These are phyloP conservation scores for Talaromyces sp. DNA, from an alignment of 2,329 filamentous ascomycete genomes.

Conservation along the genomic window DNA sequence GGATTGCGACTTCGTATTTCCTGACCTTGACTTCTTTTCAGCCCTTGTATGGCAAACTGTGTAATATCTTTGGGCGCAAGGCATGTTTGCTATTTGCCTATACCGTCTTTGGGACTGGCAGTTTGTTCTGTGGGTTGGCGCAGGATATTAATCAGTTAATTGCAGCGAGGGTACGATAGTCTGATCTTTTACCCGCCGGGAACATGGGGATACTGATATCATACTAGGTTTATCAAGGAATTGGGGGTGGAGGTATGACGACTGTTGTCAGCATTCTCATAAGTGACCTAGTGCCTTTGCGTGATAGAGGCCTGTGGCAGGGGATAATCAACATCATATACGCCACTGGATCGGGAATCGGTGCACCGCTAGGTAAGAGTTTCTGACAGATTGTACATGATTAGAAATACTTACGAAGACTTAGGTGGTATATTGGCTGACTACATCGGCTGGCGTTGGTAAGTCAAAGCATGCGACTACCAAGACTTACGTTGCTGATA, in stretches of 20 bases:
- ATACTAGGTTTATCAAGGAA: conserved; percentile 52
- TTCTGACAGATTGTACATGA: neutral
- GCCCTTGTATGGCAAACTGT: conserved; percentile 61
- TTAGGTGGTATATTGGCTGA: conserved; percentile 62
- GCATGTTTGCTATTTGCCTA: conserved; percentile 63
- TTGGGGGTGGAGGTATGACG: conserved; percentile 70
- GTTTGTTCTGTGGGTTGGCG: conserved; percentile 59
- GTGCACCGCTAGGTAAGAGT: conserved; percentile 60
- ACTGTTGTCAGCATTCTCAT: conserved; percentile 66
- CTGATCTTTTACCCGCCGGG: conserved; percentile 39
- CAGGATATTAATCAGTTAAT: conserved; percentile 64
- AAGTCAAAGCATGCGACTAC: neutral
- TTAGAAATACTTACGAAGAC: conserved; percentile 19
- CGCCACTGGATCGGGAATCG: conserved; percentile 63
- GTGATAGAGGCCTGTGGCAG: conserved; percentile 70
- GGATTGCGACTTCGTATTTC: conserved; percentile 71
- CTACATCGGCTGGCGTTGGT: conserved; percentile 35
- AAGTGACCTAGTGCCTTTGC: conserved; percentile 66
- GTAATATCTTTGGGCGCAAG: conserved; percentile 53
- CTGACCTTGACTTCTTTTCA: conserved; percentile 72
- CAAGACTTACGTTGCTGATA: neutral
- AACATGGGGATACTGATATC: conserved; percentile 47
- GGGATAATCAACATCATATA: conserved; percentile 71
- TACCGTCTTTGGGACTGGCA: conserved; percentile 62
- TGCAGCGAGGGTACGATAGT: conserved; percentile 50